Evolutionary conservation across 768 basidiomycete genomes (phyloP), one percentile per base, ranked within the genome.

Genomic region (Neoboletus brunneissimus): DNA sequence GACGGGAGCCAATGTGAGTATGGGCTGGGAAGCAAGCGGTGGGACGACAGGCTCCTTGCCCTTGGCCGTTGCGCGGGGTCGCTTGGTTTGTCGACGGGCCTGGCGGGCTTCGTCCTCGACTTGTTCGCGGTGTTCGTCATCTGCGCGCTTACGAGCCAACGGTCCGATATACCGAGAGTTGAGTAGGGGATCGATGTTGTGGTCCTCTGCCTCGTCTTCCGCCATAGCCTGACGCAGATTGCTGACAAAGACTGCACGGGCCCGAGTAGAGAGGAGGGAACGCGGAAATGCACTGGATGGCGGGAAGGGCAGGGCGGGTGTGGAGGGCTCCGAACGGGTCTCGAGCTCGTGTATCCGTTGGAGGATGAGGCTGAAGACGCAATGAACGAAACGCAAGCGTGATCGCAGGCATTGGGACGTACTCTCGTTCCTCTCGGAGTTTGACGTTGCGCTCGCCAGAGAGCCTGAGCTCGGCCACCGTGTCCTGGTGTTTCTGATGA

Each of bases 331-430:
- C 29, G 73, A 69, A 54, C 75, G 76, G 29, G 64, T 66, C 66
- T 88, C 84, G 29, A 88, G 77, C 56, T 85, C 86, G 57, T 77
- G 74, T 59, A 88, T 84, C 27, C 84, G 82, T 59, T 85, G 80
- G 12, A 85, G 72, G 34, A 86, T 74, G 48, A 75, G 65, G 53
- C 86, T 87, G 60, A 34, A 25, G 31, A 31, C 16, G n/a, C 44
- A 38, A 60, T 59, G 20, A 57, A 57, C 27, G 50, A 32, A 3
- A 49, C 9, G 47, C 5, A 15, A 16, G 45, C 7, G 42, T 7
- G 46, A 51, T 49, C 50, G 40, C 38, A 31, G 11, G 32, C 9
- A 7, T 0, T 18, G 48, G 46, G 40, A 77, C 84, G 56, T 65
- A 88, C 88, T 79, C 78, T 76, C 80, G 73, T 67, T 90, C 87